Conservation (phyloP, 148 eudicot species). For the Pouteria glomerata region DNA sequence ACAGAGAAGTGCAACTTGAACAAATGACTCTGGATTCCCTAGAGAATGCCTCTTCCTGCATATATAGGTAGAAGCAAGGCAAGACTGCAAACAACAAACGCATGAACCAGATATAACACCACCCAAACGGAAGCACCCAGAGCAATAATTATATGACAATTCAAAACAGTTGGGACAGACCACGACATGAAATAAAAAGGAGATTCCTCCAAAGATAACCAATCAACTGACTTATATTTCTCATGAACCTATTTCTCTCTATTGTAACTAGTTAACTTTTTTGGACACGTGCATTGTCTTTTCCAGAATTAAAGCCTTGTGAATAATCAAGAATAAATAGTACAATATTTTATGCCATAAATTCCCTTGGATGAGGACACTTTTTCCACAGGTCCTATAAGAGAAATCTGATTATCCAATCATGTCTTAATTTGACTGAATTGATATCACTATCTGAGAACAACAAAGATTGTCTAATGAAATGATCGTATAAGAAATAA, state of each 20-base stretch:
- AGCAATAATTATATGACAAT: not conserved
- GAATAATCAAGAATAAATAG: not conserved
- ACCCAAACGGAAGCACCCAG: not conserved
- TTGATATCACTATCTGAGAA: too few relatives aligned
- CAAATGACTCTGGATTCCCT: conserved; percentile 28
- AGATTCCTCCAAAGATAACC: too few relatives aligned
- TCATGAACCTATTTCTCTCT: not conserved
- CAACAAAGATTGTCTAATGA: not conserved
- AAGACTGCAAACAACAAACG: conserved; percentile 47
- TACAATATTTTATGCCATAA: not conserved
- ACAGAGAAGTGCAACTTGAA: conserved; percentile 32
- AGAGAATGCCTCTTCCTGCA: conserved; percentile 46
- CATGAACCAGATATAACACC: conserved; percentile 2
- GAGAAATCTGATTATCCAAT: not conserved
- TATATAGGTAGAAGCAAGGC: conserved; percentile 75
- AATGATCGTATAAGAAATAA: not conserved
- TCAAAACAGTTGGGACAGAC: not conserved
- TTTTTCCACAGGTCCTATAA: not conserved
- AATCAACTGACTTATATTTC: not conserved
- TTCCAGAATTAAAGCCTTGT: not conserved
- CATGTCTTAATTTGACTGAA: not conserved
- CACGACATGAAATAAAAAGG: not conserved
- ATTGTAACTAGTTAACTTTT: not conserved
- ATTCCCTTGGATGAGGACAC: not conserved
- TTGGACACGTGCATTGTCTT: too few relatives aligned